Conservation (phyloP, 352 stramenopile species). For the Phytophthora sp. region DNA sequence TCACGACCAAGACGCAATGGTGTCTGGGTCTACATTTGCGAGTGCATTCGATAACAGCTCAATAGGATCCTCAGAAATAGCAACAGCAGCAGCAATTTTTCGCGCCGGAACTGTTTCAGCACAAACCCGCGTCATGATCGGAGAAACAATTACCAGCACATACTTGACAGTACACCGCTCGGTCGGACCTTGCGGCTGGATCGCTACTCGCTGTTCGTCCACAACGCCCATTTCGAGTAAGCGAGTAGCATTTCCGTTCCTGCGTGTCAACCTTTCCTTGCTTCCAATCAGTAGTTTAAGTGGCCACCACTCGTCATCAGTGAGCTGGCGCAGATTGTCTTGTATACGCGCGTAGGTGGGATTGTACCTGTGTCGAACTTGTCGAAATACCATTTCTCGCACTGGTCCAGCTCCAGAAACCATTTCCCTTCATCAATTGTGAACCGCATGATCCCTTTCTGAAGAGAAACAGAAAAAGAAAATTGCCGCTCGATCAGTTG, state of each 20-base stretch:
- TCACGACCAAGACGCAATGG: neutral
- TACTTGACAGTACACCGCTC: too few relatives aligned
- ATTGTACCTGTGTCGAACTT: neutral
- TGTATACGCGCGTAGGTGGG: neutral
- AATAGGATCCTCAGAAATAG: neutral
- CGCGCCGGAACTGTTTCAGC: neutral
- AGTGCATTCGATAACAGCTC: neutral
- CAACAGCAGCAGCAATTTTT: neutral
- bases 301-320: neutral
- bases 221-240: conserved; percentile 8
- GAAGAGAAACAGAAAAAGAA: neutral
- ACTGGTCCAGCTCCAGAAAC: neutral
- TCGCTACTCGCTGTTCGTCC: neutral
- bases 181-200: too few relatives aligned
- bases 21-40: neutral
- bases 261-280: neutral
- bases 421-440: neutral
- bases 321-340: neutral
- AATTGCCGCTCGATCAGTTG: neutral
- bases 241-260: neutral
- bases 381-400: neutral
- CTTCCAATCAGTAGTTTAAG: neutral
- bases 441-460: neutral
- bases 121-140: conserved; percentile 3
- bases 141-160: neutral